phyloP scores from a whole-genome alignment of 1,284 basidiomycete species.

The Ceratobasidium sp. region DNA sequence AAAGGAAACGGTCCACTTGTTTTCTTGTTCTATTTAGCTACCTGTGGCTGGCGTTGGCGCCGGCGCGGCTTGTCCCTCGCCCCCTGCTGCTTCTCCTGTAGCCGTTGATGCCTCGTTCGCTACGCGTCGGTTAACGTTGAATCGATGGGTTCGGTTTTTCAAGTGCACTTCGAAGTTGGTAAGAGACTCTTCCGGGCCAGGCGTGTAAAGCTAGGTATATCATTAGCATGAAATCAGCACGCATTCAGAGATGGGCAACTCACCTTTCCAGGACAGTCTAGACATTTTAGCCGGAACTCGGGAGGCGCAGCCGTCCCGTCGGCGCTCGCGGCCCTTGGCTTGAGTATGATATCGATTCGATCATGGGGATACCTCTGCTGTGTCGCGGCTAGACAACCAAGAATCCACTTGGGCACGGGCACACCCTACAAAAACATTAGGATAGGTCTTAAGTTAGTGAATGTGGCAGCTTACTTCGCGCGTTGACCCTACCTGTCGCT shows the following conservation, averaged over 20 bases:
- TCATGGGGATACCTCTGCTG: slow-evolving; percentile 85
- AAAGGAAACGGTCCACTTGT: slow-evolving; percentile 2
- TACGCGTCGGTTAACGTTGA: slow-evolving; percentile 64
- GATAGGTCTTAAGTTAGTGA: background rate
- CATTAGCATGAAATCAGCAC: slow-evolving; percentile 7
- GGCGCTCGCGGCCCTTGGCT: slow-evolving; percentile 63
- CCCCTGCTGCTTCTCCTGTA: background rate
- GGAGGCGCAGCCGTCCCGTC: slow-evolving; percentile 55
- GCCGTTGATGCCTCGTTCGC: slow-evolving; percentile 25
- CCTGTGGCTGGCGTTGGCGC: background rate
- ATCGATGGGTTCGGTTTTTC: slow-evolving; percentile 78
- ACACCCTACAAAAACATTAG: slow-evolving; percentile 21
- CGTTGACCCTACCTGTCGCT: slow-evolving; percentile 15
- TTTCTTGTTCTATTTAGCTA: slow-evolving; percentile 9
- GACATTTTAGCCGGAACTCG: slow-evolving; percentile 96
- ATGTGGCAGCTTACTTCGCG: slow-evolving; percentile 32
- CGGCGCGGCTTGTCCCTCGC: background rate
- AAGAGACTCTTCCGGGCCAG: slow-evolving; percentile 90
- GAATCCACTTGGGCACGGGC: slow-evolving; percentile 77
- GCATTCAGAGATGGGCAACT: slow-evolving; percentile 50
- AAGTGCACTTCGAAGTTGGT: slow-evolving; percentile 95
- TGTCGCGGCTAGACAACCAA: slow-evolving; percentile 72
- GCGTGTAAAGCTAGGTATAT: slow-evolving; percentile 81
- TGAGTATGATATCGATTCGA: slow-evolving; percentile 81
- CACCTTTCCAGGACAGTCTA: slow-evolving; percentile 95